Base-by-base conservation (phyloP, 768 basidiomycete genomes). In the Tricholoma sp. region DNA sequence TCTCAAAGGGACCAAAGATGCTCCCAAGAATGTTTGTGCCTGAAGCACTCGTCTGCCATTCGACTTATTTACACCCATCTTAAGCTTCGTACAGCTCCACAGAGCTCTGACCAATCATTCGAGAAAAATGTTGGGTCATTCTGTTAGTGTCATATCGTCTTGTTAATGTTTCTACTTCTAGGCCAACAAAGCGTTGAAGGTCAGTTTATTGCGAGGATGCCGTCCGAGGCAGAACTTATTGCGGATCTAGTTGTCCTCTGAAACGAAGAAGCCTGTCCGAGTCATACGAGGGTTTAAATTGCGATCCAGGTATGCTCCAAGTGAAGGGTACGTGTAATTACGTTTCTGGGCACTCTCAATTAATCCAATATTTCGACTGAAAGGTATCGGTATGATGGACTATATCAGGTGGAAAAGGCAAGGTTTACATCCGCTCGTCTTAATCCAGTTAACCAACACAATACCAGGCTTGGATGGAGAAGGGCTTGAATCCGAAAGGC, bases 371-470 rank as follows among this genome's bases (percentile, higher is more conserved):
- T 54, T 4, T 33, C 24, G 31, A 36, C 41, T 49, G 24, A 6
- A 53, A 89, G 90, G 24, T 97, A 94, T 66, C 84, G 93, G 8
- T 97, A 97, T 65, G 94, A 96, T 62, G 94, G 94, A 1, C 75
- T 97, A 10, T 97, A 96, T 66, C 72, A 65, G 1, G 88, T 93
- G 13, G 88, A 88, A 69, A 84, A 85, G 75, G 89, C 82, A 58
- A 62, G 51, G 29, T 55, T 6, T 7, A 9, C 5, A 11, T 24
- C 11, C 15, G 10, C 18, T 37, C 0, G 2, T 28, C 37, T 7
- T 32, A 11, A 18, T 32, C 33, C 32, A 12, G 4, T 24, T 36
- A 29, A 36, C 28, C 1, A 20, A 52, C 7, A 5, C 17, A 17
- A 37, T 6, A 20, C 13, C 28, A 89, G 83, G 85, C 83, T 6